phyloP scores from a whole-genome alignment of 2,329 filamentous ascomycete genomes.

The Aspergillus arachidicola region DNA sequence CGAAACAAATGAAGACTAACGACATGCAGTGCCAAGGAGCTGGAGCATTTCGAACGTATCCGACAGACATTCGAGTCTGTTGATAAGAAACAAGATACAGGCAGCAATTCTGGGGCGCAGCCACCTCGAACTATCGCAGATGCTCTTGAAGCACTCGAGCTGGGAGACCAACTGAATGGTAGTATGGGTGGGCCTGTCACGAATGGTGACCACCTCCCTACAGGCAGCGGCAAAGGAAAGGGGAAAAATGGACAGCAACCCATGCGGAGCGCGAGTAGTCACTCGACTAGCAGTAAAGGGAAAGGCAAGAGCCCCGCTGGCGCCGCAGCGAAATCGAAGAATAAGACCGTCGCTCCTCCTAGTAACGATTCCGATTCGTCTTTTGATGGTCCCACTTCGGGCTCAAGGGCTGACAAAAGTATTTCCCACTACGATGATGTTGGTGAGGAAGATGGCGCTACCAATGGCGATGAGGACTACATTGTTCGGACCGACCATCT shows the following conservation, averaged over 20 bases:
- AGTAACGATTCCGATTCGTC: constrained; percentile 38
- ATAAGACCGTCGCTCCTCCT: constrained; percentile 36
- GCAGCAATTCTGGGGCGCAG: constrained; percentile 10
- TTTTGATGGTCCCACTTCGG: constrained; percentile 23
- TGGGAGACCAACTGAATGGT: constrained; percentile 25
- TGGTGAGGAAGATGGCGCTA: constrained; percentile 27
- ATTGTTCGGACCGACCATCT: constrained; percentile 43
- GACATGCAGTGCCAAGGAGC: constrained; percentile 72
- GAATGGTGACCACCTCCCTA: constrained; percentile 28
- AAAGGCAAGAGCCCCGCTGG: constrained; percentile 20
- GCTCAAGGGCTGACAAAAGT: constrained; percentile 2
- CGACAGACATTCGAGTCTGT: constrained; percentile 75
- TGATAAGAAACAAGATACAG: constrained; percentile 45
- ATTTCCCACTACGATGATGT: constrained; percentile 19
- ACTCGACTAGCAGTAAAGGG: constrained; percentile 33
- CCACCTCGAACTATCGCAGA: constrained; percentile 41
- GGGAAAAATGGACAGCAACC: constrained; percentile 32
- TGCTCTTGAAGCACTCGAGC: constrained; percentile 38
- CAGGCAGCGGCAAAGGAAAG: constrained; percentile 34
- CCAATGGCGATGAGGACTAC: constrained; percentile 41
- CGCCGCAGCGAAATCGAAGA: constrained; percentile 27
- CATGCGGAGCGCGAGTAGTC: constrained; percentile 33
- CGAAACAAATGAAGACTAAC: constrained; percentile 26
- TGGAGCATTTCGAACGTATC: constrained; percentile 87
- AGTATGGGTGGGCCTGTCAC: constrained; percentile 24